These are phyloP conservation scores for Termitomyces sp. DNA, from an alignment of 768 basidiomycete species.

Conservation along the genomic window DNA sequence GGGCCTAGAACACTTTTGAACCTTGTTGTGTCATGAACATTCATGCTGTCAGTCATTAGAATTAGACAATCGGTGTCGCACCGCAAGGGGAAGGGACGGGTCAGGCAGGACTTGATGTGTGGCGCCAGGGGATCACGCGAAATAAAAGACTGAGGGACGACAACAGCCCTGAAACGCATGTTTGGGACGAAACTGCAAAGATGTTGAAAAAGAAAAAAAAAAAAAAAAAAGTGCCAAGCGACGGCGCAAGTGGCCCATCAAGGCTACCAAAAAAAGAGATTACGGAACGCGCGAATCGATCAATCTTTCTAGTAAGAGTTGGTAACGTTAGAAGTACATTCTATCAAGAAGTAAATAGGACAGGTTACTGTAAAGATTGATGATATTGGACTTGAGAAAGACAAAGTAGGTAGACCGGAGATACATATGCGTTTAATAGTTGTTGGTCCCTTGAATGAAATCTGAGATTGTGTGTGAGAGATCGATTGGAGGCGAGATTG, in stretches of 20 bases:
- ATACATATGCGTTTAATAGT: neutral
- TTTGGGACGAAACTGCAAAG: neutral
- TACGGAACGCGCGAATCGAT: conserved; percentile 1
- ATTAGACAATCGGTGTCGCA: neutral
- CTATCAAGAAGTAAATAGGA: neutral
- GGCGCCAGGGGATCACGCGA: conserved; percentile 1
- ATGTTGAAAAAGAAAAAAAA: neutral
- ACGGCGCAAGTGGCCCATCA: neutral
- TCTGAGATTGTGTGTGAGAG: conserved; percentile 8
- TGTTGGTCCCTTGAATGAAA: conserved; percentile 7
- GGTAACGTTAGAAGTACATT: neutral
- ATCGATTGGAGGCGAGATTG: conserved; percentile 4
- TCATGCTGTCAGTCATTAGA: too few relatives aligned
- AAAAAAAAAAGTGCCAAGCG: conserved; percentile 1
- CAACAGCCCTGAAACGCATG: neutral
- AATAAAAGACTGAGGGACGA: neutral
- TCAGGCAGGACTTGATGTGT: neutral
- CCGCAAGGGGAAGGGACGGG: neutral
- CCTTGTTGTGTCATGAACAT: too few relatives aligned
- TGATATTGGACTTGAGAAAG: neutral
- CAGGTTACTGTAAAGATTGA: neutral
- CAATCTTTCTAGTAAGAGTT: neutral
- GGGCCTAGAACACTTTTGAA: neutral
- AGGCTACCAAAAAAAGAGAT: neutral
- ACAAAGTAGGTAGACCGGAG: conserved; percentile 6